These are phyloP conservation scores for Gonapodya prolifera DNA, from an alignment of 192 early-diverging fungal species.

Conservation along the genomic window DNA sequence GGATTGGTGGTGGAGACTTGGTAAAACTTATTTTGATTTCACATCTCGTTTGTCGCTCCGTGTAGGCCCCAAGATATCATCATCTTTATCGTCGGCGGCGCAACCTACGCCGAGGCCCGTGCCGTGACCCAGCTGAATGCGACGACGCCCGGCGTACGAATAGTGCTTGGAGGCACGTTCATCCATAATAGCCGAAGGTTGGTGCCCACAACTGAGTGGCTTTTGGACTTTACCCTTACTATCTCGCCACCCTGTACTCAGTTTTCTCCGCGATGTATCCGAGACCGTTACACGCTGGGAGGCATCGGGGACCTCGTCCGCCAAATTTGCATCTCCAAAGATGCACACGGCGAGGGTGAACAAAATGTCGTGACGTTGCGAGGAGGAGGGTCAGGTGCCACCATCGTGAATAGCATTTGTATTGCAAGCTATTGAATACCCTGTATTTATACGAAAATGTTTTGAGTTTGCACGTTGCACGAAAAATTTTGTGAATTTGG, in stretches of 20 bases:
- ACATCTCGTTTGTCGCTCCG: neutral
- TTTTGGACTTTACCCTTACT: neutral
- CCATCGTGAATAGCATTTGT: too few relatives aligned
- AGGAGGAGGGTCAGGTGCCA: too few relatives aligned
- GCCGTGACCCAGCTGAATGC: slow-evolving; percentile 75
- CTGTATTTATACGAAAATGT: too few relatives aligned
- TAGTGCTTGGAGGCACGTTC: slow-evolving; percentile 85
- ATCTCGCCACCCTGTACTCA: neutral
- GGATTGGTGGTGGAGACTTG: neutral
- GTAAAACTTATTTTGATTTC: neutral
- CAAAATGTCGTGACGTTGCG: neutral
- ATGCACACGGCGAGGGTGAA: neutral
- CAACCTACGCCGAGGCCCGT: slow-evolving; percentile 82
- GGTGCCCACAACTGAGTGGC: neutral
- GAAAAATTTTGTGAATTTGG: too few relatives aligned
- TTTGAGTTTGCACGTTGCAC: too few relatives aligned
- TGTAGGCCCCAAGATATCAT: slow-evolving; percentile 83
- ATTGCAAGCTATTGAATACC: too few relatives aligned
- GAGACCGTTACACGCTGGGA: neutral
- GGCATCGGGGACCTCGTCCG: neutral
- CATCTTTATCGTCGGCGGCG: slow-evolving; percentile 92
- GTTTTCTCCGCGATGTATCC: neutral
- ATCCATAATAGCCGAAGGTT: slow-evolving; percentile 71
- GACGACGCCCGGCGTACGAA: slow-evolving; percentile 54
- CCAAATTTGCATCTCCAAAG: neutral